Conservation (phyloP, 768 basidiomycete genomes). For the Symmetrospora coprosmae region DNA sequence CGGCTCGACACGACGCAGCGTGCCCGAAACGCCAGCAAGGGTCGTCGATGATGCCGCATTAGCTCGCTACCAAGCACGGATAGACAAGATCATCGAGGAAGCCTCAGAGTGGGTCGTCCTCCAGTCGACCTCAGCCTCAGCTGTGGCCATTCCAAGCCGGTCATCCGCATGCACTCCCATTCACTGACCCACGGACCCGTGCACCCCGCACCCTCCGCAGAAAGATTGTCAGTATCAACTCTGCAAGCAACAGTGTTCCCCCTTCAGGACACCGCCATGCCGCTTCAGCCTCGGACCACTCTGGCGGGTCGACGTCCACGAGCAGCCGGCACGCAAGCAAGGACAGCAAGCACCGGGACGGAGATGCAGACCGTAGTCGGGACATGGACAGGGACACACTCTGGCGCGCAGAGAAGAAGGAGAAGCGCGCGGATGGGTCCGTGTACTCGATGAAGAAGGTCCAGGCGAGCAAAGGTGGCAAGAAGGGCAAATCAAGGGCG, state of each 20-base stretch:
- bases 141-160: background rate
- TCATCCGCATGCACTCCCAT: too few relatives aligned
- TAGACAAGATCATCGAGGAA: constrained; percentile 19
- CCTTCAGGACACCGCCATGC: background rate
- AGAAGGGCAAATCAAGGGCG: background rate
- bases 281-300: background rate
- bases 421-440: background rate
- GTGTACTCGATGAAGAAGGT: constrained; percentile 15
- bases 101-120: constrained; percentile 17
- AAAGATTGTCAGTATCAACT: background rate
- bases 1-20: too few relatives aligned
- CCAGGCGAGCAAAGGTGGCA: background rate
- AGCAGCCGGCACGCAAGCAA: too few relatives aligned
- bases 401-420: background rate
- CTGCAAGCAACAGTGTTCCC: background rate
- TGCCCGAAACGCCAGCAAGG: too few relatives aligned
- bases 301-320: background rate
- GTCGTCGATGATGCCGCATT: constrained; percentile 13
- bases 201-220: background rate
- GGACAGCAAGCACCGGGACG: background rate
- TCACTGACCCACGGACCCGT: too few relatives aligned
- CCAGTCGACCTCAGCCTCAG: too few relatives aligned
- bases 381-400: constrained; percentile 2
- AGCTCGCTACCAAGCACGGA: background rate
- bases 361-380: background rate